phyloP scores from a whole-genome alignment of 2,329 filamentous ascomycete genomes.

The Mariannaea elegans region DNA sequence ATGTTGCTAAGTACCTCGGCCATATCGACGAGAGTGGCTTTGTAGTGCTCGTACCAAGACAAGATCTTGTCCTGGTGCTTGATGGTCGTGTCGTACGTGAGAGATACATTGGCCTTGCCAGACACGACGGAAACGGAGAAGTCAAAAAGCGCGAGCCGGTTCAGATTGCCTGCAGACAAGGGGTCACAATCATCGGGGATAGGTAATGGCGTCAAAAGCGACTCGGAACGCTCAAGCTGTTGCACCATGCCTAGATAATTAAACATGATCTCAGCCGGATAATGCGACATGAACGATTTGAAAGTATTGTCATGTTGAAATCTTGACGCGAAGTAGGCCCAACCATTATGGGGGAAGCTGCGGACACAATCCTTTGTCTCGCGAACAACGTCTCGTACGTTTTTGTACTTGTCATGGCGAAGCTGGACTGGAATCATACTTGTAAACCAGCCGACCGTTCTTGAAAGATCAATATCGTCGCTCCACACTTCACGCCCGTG shows the following conservation, averaged over 20 bases:
- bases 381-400: slow-evolving; percentile 21
- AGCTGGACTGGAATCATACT: slow-evolving; percentile 40
- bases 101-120: not conserved
- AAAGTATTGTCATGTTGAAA: slow-evolving; percentile 31
- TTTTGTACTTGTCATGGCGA: not conserved
- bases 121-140: not conserved
- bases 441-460: slow-evolving; percentile 50
- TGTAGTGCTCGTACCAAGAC: not conserved
- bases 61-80: not conserved
- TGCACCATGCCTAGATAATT: slow-evolving; percentile 37
- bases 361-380: slow-evolving; percentile 34
- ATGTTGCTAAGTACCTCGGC: not conserved
- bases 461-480: slow-evolving; percentile 39
- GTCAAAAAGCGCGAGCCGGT: not conserved
- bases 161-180: not conserved
- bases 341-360: slow-evolving; percentile 27
- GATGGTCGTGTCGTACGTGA: not conserved
- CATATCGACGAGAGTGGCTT: slow-evolving; percentile 2
- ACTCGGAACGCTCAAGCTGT: slow-evolving; percentile 28
- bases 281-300: slow-evolving; percentile 42
- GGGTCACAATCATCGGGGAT: not conserved
- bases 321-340: slow-evolving; percentile 29
- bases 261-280: slow-evolving; percentile 43
- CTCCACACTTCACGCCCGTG: slow-evolving; percentile 47
- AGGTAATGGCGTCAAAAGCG: not conserved